Base-by-base conservation (phyloP, 2,329 filamentous ascomycete genomes). In the Aspergillus clavatus region DNA sequence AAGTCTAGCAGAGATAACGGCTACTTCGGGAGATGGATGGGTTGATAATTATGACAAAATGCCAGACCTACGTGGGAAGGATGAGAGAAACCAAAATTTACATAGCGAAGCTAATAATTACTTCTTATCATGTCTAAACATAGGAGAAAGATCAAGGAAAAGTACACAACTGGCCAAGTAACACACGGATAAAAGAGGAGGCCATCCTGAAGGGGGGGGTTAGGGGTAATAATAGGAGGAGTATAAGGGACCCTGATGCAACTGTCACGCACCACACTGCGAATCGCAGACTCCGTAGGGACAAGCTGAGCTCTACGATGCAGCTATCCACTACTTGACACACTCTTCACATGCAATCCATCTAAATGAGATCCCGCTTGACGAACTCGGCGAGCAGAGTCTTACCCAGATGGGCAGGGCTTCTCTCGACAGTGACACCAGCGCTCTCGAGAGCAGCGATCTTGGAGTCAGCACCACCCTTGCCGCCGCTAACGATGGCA, bases 391-490 rank as follows among this genome's bases (percentile, higher is more conserved):
- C 85, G 68, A 94, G 88, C 64, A 98, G 79, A 50, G 89, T 86
- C 82, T 95, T 96, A 70, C 93, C 93, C 61, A 98, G 81, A 59
- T 82, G 74, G 57, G 93, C 93, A 55, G 93, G 91, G 64, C 88
- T 95, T 72, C 89, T 85, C 83, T 97, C 91, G 57, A 98, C 93
- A 62, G 96, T 82, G 62, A 97, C 93, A 70, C 93, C 93, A 52
- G 93, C 93, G 55, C 81, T 80, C 78, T 97, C 87, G 50, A 98
- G 84, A 51, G 93, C 93, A 63, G 84, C 79, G 74, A 98, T 98
- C 86, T 98, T 98, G 68, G 89, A 94, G 76, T 97, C 89, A 55
- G 93, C 93, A 69, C 89, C 93, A 67, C 93, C 93, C 83, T 96
- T 97, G 63, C 93, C 93, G 62, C 93, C 93, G 58, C 87, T 89